Evolutionary conservation across 441 rosid species (phyloP), one percentile per base, ranked within the genome.

Genomic region (Populus hybrid): DNA sequence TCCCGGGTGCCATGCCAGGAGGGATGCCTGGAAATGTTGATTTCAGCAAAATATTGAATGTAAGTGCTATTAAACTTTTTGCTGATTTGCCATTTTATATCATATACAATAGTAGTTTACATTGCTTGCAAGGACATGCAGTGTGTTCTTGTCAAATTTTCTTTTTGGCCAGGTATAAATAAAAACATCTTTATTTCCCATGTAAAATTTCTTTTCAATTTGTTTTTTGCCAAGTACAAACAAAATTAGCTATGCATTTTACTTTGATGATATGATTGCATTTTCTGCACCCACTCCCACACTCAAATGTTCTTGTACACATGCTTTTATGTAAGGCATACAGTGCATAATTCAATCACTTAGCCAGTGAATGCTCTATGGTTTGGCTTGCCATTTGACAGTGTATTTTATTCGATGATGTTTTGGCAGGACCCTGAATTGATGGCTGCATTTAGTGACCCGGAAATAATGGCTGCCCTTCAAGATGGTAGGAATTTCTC

Each of bases 381-480:
- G 18, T 64, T 4, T 23, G 16, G 50, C 56, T 71, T 71, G 35
- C 61, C 29, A 4, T 45, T 76, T 69, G 38, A 74, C 68, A 29
- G 61, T 53, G 24, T 20, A 23, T 61, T 2, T 14, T 23, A 63
- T 63, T 65, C 6, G 21, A 35, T 74, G 77, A 36, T 24, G 20
- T 80, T 29, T 50, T 79, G 4, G 73, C 89, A 94, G 99, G 98
- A 96, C 82, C 99, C 98, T 38, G 99, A 94, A 76, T 78, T 96
- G 83, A 93, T 92, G 97, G 68, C 94, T 9, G 99, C 98, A 69
- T 93, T 96, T 84, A 93, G 95, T 38, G 98, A 96, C 79, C 97
- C 97, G 20, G 99, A 96, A 86, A 80, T 96, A 64, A 94, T 96
- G 99, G 97, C 94, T 79, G 99, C 98, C 68, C 91, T 96, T 80